phyloP scores from a whole-genome alignment of 1,284 basidiomycete species.

The Trametes versicolor region DNA sequence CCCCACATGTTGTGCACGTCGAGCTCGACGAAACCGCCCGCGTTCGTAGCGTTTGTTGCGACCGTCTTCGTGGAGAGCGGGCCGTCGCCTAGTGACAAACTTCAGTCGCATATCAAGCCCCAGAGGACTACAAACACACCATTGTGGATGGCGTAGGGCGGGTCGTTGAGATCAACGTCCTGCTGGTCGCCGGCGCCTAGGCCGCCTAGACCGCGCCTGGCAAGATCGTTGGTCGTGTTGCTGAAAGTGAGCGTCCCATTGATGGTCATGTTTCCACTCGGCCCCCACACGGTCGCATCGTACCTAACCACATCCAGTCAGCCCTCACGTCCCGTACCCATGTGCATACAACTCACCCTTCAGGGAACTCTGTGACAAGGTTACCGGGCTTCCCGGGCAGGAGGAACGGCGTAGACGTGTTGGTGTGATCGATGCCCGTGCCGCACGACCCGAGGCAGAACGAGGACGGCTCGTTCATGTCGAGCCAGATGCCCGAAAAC shows the following conservation, averaged over 20 bases:
- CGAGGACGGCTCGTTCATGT: slow-evolving; percentile 78
- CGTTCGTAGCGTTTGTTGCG: slow-evolving; percentile 70
- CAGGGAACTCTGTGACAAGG: slow-evolving; percentile 63
- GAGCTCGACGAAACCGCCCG: slow-evolving; percentile 62
- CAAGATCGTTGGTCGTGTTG: slow-evolving; percentile 52
- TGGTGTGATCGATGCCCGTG: slow-evolving; percentile 46
- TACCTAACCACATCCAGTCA: slow-evolving; percentile 55
- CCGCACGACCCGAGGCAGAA: slow-evolving; percentile 70
- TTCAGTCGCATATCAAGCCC: slow-evolving; percentile 12
- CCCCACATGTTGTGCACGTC: slow-evolving; percentile 76
- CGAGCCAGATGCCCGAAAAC: slow-evolving; percentile 79
- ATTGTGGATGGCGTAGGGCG: slow-evolving; percentile 77
- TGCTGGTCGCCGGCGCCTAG: slow-evolving; percentile 58
- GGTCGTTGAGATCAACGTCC: slow-evolving; percentile 60
- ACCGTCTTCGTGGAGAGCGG: slow-evolving; percentile 59
- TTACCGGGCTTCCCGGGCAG: slow-evolving; percentile 64
- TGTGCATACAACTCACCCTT: slow-evolving; percentile 51
- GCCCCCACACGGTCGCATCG: slow-evolving; percentile 66
- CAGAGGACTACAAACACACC: slow-evolving; percentile 47
- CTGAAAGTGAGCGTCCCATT: slow-evolving; percentile 70
- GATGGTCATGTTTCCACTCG: slow-evolving; percentile 79
- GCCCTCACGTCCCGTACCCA: slow-evolving; percentile 3
- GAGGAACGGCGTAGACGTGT: slow-evolving; percentile 47
- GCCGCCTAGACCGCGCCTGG: slow-evolving; percentile 42
- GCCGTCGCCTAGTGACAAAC: slow-evolving; percentile 61